These are phyloP conservation scores for Podila minutissima DNA, from an alignment of 192 early-diverging fungal genomes.

Conservation along the genomic window DNA sequence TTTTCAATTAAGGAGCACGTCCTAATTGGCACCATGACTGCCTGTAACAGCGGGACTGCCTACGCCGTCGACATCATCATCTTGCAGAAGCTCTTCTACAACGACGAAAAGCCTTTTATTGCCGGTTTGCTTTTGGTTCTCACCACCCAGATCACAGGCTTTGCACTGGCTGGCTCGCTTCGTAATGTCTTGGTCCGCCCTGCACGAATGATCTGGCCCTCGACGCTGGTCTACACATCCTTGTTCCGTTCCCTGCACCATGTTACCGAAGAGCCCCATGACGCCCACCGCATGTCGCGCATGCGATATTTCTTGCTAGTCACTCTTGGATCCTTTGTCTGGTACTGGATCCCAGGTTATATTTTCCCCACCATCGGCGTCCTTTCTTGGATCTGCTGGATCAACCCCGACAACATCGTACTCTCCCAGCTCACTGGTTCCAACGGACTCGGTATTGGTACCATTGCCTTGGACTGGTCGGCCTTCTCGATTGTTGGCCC, in stretches of 20 bases:
- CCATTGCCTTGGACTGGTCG: slow-evolving; percentile 68
- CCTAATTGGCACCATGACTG: slow-evolving; percentile 59
- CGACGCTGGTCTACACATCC: slow-evolving; percentile 73
- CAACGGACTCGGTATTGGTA: slow-evolving; percentile 58
- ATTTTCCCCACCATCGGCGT: slow-evolving; percentile 54
- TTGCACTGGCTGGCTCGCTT: slow-evolving; percentile 72
- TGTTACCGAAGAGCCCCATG: slow-evolving; percentile 3
- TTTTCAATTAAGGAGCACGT: slow-evolving; percentile 71
- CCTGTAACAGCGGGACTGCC: slow-evolving; percentile 49
- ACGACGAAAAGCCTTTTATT: slow-evolving; percentile 55
- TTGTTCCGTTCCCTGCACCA: slow-evolving; percentile 78
- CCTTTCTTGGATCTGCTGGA: slow-evolving; percentile 60
- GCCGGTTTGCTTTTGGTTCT: slow-evolving; percentile 59
- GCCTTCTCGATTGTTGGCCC: slow-evolving; percentile 28
- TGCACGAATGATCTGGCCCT: slow-evolving; percentile 85
- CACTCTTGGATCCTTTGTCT: slow-evolving; percentile 56
- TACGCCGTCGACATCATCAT: slow-evolving; percentile 62
- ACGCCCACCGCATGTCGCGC: slow-evolving; percentile 39
- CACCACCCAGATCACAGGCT: slow-evolving; percentile 62
- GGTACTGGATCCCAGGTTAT: slow-evolving; percentile 62
- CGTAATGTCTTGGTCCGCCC: slow-evolving; percentile 84
- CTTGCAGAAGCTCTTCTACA: slow-evolving; percentile 59
- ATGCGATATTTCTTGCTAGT: slow-evolving; percentile 64
- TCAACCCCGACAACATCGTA: slow-evolving; percentile 44
- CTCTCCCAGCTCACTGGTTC: slow-evolving; percentile 50